These are phyloP conservation scores for Fusarium floridanum DNA, from an alignment of 2,329 filamentous ascomycete species.

Conservation along the genomic window DNA sequence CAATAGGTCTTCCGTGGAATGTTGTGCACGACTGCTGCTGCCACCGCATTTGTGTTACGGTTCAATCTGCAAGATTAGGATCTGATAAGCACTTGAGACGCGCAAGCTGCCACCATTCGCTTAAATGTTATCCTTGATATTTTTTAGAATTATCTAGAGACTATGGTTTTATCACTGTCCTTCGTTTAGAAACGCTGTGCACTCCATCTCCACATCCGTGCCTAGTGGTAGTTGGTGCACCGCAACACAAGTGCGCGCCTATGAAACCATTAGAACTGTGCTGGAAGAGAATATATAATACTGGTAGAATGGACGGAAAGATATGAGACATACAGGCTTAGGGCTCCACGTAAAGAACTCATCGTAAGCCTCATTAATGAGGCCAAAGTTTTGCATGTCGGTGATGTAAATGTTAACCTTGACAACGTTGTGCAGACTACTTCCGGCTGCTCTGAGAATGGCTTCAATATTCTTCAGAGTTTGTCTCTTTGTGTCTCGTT, in stretches of 20 bases:
- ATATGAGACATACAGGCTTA: constrained; percentile 58
- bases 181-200: constrained; percentile 55
- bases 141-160: too few relatives aligned
- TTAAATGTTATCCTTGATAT: not conserved
- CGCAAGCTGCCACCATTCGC: too few relatives aligned
- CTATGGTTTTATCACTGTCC: not conserved
- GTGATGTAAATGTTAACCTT: constrained; percentile 77
- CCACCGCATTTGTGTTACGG: not conserved
- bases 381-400: constrained; percentile 73
- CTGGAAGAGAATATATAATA: not conserved
- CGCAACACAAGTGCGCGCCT: constrained; percentile 75
- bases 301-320: not conserved
- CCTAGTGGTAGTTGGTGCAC: constrained; percentile 79
- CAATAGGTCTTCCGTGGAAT: not conserved
- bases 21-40: not conserved
- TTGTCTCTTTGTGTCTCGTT: constrained; percentile 50
- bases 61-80: not conserved
- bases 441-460: constrained; percentile 72
- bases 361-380: constrained; percentile 68
- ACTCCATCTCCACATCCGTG: constrained; percentile 82
- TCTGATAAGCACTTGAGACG: not conserved
- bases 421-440: constrained; percentile 69
- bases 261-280: constrained; percentile 51
- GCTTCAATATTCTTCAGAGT: constrained; percentile 69
- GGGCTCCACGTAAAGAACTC: constrained; percentile 61